phyloP scores from a whole-genome alignment of 768 basidiomycete species.

The Suillus lakei region DNA sequence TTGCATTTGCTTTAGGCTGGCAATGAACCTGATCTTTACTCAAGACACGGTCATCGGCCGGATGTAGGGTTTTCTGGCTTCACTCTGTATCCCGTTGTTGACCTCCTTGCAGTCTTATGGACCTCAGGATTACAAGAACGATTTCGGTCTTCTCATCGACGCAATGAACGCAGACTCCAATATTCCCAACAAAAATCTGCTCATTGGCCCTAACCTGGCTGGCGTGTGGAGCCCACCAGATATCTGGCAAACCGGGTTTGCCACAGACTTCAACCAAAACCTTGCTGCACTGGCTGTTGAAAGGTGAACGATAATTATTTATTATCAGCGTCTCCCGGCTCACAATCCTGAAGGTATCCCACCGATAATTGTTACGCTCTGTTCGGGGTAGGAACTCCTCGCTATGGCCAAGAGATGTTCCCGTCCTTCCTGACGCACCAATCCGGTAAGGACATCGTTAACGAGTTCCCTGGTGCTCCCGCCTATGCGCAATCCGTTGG shows the following conservation, averaged over 20 bases:
- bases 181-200: conserved; percentile 47
- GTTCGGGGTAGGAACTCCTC: conserved; percentile 45
- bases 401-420: conserved; percentile 53
- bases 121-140: conserved; percentile 51
- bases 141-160: conserved; percentile 53
- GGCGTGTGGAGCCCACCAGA: conserved; percentile 56
- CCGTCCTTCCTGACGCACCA: conserved; percentile 56
- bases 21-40: conserved; percentile 82
- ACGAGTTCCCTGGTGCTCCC: conserved; percentile 55
- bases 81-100: neutral
- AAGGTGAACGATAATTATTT: conserved; percentile 40
- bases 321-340: neutral
- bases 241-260: conserved; percentile 57
- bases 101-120: conserved; percentile 25
- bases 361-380: conserved; percentile 64
- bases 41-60: conserved; percentile 43
- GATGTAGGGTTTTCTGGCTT: conserved; percentile 8
- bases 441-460: conserved; percentile 50
- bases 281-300: conserved; percentile 57
- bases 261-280: conserved; percentile 45
- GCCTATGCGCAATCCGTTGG: conserved; percentile 40
- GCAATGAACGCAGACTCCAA: conserved; percentile 46
- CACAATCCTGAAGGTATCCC: conserved; percentile 51
- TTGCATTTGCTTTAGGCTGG: conserved; percentile 50
- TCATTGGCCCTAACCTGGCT: conserved; percentile 70